Evolutionary conservation across 176 grass and related monocot species (phyloP), one percentile per base, ranked within the genome.

Genomic region (Zoysia japonica): DNA sequence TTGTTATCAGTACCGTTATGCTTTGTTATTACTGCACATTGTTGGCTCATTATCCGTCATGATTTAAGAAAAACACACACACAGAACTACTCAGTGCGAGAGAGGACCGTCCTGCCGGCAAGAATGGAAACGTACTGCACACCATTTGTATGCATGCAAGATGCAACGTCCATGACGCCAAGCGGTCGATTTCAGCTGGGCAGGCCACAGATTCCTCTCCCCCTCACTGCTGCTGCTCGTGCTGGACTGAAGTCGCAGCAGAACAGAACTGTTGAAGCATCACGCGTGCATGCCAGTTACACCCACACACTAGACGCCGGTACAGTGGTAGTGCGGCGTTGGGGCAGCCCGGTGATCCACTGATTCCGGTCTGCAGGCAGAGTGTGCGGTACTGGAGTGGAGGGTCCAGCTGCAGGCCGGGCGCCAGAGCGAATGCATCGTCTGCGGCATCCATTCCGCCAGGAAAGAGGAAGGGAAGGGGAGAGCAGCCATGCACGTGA

Each of bases 211-310:
- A 65, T 65, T 65, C 63, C 37, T 41, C 63, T 15, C 37, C 38
- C 42, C 11, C 38, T 42, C 5, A 35, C 38, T 13, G 37, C 11
- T 41, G 12, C 5, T 28, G 28, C 28, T 28, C 28, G 28, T 28
- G 28, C 28, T 28, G 28, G 28, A 65, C 63, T 35, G 57, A 7
- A 57, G 54, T 19, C 28, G 38, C 7, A 9, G 53, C 1, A 17
- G 13, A 1, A 5, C 5, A 17, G 54, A 0, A 63, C 61, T 39
- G 61, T 39, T 39, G 61, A 12, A 0, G 39, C 64, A 66, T 65
- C 37, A n/a, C 19, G 71, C 36, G 17, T 74, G 71, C 71, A 19
- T 42, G 43, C 43, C 47, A 71, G 68, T 71, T 35, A 36, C 57
- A 35, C 48, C 28, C 28, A 28, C 16, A 8, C 67, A 49, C n/a